A percentile compares a stretch with the other conserved stretches of the same genome.
phyloP scores from a whole-genome alignment of 495 filamentous ascomycete species.

The Lasiosphaeriaceae sp. region DNA sequence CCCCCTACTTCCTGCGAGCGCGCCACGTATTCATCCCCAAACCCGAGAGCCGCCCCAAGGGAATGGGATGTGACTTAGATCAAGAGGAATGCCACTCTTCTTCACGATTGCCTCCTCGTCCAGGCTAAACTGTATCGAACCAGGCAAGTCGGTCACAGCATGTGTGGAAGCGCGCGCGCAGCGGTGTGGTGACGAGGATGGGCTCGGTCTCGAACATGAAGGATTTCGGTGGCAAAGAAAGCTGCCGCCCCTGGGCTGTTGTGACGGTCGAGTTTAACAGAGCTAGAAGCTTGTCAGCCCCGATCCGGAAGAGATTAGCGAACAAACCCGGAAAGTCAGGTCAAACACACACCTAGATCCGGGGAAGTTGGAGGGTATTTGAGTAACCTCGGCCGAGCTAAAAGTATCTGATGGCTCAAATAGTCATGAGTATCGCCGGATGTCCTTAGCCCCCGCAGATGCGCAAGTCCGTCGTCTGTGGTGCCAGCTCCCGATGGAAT shows the following conservation, averaged over 20 bases:
- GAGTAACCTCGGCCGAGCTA: slow-evolving; percentile 24
- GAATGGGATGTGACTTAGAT: neutral
- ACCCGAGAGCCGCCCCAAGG: neutral
- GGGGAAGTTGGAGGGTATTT: slow-evolving; percentile 14
- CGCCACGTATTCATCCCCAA: slow-evolving; percentile 12
- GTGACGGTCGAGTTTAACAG: slow-evolving; percentile 21
- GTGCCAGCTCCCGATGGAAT: slow-evolving; percentile 26
- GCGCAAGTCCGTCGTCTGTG: slow-evolving; percentile 17
- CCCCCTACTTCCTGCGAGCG: neutral
- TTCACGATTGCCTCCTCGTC: slow-evolving; percentile 7
- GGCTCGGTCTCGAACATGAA: slow-evolving; percentile 10
- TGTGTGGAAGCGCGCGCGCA: slow-evolving; percentile 9
- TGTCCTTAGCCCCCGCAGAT: neutral
- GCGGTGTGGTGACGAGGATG: slow-evolving; percentile 14
- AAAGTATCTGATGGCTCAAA: slow-evolving; percentile 10
- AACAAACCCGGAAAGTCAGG: slow-evolving; percentile 26
- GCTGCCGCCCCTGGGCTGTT: slow-evolving; percentile 15
- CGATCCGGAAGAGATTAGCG: slow-evolving; percentile 29
- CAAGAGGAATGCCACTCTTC: neutral
- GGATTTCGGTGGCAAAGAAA: slow-evolving; percentile 13
- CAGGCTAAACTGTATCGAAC: slow-evolving; percentile 7
- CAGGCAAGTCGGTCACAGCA: slow-evolving; percentile 15
- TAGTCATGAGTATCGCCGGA: neutral
- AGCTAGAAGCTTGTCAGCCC: slow-evolving; percentile 15
- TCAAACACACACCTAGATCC: slow-evolving; percentile 20